phyloP scores from a whole-genome alignment of 2,329 filamentous ascomycete species.

The Dendrostoma leiphaemia region DNA sequence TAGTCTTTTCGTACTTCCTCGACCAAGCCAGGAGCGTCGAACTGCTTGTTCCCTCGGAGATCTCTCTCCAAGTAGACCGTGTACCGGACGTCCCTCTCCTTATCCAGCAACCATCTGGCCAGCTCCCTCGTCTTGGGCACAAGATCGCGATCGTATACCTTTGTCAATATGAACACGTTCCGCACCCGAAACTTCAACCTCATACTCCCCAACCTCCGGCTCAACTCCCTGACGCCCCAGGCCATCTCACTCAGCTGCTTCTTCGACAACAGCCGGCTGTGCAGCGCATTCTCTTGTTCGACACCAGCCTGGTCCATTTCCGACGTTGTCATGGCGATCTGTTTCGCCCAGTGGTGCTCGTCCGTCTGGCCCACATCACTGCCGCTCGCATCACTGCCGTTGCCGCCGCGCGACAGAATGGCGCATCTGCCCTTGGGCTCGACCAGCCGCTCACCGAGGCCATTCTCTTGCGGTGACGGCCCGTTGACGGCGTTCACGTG shows the following conservation, averaged over 20 bases:
- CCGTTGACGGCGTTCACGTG: constrained; percentile 23
- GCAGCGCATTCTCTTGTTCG: constrained; percentile 33
- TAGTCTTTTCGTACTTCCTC: constrained; percentile 54
- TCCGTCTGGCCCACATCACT: constrained; percentile 52
- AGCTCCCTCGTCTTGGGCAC: constrained; percentile 76
- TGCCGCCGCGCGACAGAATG: constrained; percentile 29
- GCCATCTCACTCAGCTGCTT: constrained; percentile 96
- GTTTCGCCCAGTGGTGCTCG: constrained; percentile 52
- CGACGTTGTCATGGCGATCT: constrained; percentile 43
- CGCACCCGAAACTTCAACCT: constrained; percentile 77
- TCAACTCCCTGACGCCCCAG: constrained; percentile 88
- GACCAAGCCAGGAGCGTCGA: constrained; percentile 69
- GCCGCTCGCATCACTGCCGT: constrained; percentile 34
- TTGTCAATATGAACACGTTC: constrained; percentile 85
- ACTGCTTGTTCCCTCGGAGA: constrained; percentile 67
- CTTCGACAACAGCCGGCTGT: constrained; percentile 83
- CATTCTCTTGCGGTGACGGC: constrained; percentile 25
- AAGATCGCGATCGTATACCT: constrained; percentile 81
- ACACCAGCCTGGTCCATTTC: constrained; percentile 21
- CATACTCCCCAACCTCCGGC: constrained; percentile 80
- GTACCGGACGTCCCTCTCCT: constrained; percentile 65
- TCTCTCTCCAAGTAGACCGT: constrained; percentile 81
- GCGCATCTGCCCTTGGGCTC: constrained; percentile 34
- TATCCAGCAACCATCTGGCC: constrained; percentile 75
- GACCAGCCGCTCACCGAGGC: constrained; percentile 22